These are phyloP conservation scores for Polyrhizophydium stewartii DNA, from an alignment of 371 early-diverging fungal species.

Conservation along the genomic window DNA sequence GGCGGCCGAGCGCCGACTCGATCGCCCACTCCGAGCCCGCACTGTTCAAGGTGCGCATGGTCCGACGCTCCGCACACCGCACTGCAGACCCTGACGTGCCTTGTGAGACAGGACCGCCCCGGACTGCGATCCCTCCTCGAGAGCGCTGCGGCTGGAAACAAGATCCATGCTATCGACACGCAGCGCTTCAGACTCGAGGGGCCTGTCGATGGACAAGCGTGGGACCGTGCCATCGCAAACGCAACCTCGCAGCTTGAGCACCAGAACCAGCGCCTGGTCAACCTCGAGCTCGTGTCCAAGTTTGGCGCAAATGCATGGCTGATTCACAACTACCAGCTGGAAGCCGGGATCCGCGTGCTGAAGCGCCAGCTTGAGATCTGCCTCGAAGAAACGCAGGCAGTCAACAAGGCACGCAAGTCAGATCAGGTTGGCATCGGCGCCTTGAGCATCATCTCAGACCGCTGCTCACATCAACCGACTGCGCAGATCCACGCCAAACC, in stretches of 20 bases:
- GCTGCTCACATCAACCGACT: neutral
- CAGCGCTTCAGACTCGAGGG: constrained; percentile 20
- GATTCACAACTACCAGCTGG: constrained; percentile 75
- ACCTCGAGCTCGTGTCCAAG: constrained; percentile 74
- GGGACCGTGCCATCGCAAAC: constrained; percentile 69
- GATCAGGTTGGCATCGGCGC: constrained; percentile 53
- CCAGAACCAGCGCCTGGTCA: constrained; percentile 71
- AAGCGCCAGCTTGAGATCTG: constrained; percentile 47
- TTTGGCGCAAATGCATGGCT: constrained; percentile 85
- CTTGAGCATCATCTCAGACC: neutral
- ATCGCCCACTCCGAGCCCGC: neutral
- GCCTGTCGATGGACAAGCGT: constrained; percentile 39
- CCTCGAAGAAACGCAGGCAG: constrained; percentile 45
- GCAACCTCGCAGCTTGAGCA: constrained; percentile 82
- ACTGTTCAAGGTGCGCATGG: neutral
- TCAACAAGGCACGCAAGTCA: constrained; percentile 65
- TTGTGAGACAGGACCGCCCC: neutral
- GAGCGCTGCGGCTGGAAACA: neutral
- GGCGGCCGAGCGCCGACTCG: neutral
- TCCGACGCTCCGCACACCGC: no score
- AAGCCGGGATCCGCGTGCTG: constrained; percentile 44
- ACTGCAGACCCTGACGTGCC: no score
- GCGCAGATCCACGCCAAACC: constrained; percentile 48
- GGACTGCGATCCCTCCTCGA: neutral
- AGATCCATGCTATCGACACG: constrained; percentile 21